These are phyloP conservation scores for Globisporangium nagaii DNA, from an alignment of 352 stramenopile genomes.

Conservation along the genomic window DNA sequence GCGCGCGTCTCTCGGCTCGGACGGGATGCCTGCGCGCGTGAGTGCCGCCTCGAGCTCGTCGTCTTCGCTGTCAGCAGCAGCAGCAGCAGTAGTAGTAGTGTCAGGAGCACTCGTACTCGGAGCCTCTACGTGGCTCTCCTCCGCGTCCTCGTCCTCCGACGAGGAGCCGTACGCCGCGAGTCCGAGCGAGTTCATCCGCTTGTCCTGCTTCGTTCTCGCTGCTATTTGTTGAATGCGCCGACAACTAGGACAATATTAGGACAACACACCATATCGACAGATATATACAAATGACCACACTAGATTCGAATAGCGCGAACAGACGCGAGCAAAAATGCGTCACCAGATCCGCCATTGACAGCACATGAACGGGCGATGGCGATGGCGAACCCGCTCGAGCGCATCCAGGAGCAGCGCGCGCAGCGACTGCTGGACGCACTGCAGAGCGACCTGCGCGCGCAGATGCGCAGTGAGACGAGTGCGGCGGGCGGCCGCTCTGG, in stretches of 20 bases:
- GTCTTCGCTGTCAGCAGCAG: neutral
- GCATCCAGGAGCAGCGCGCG: conserved; percentile 53
- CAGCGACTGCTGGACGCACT: conserved; percentile 47
- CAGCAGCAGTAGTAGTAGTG: neutral
- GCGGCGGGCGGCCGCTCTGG: conserved; percentile 12
- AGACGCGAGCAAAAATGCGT: neutral
- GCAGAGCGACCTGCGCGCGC: conserved; percentile 53
- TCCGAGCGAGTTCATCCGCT: conserved; percentile 28
- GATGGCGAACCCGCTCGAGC: conserved; percentile 48
- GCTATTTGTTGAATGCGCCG: neutral
- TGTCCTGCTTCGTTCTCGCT: neutral
- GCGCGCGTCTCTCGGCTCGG: conserved; percentile 12
- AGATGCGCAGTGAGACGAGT: conserved; percentile 54
- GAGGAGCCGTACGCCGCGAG: conserved; percentile 27
- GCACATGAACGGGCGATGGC: neutral
- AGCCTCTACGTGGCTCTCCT: neutral
- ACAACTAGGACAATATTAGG: too few relatives aligned
- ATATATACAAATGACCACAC: neutral
- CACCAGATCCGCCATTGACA: neutral
- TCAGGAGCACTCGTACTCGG: too few relatives aligned
- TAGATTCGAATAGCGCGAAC: neutral
- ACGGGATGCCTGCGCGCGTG: conserved; percentile 33
- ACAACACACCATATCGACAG: too few relatives aligned
- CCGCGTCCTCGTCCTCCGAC: conserved; percentile 24
- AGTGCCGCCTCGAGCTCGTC: conserved; percentile 27